phyloP scores from a whole-genome alignment of 2,329 filamentous ascomycete species.

The Colletotrichum tamarilloi region DNA sequence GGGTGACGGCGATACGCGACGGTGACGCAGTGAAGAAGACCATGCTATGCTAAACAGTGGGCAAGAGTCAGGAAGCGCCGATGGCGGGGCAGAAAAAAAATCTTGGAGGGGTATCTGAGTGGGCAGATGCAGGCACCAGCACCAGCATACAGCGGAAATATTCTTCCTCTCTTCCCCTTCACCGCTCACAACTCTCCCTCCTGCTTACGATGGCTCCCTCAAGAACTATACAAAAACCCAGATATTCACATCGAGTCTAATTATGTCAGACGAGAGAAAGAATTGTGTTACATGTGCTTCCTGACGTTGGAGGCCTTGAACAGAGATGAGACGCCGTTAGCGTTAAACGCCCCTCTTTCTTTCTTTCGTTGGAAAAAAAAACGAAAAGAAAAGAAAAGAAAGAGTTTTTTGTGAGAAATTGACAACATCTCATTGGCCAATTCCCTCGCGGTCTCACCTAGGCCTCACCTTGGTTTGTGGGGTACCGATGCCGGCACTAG shows the following conservation, averaged over 20 bases:
- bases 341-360: background rate
- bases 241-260: background rate
- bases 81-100: conserved; percentile 30
- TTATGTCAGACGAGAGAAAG: no score
- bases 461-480: background rate
- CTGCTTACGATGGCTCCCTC: background rate
- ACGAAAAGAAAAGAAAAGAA: background rate
- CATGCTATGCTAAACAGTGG: background rate
- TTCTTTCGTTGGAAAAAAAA: background rate
- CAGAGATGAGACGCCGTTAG: background rate
- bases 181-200: background rate
- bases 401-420: background rate
- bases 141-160: background rate
- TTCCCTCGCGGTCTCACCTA: background rate
- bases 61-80: conserved; percentile 9
- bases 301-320: background rate
- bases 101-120: background rate
- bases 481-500: background rate
- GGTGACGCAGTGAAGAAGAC: conserved; percentile 13
- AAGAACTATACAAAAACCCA: background rate
- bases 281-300: background rate
- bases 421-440: background rate
- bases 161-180: background rate
- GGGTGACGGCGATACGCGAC: background rate
- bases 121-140: conserved; percentile 1